A percentile compares a stretch with the other conserved stretches of the same genome.
Evolutionary conservation across 805 yeast species (phyloP).

Genomic region (Hanseniaspora taiwanica): DNA sequence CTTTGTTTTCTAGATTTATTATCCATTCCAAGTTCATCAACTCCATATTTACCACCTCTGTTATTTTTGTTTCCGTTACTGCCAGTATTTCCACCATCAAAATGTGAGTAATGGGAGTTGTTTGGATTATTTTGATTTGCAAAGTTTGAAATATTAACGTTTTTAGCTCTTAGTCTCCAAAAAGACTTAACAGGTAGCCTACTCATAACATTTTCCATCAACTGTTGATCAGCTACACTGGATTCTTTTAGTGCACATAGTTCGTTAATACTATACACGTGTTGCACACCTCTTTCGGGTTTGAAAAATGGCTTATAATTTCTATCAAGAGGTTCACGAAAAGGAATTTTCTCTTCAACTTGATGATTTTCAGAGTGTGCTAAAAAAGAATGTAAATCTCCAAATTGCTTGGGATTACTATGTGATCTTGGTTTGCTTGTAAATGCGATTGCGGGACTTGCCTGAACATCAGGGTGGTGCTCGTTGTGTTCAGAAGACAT

Average conservation of each 20-base stretch:
- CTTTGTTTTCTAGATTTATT: conserved; percentile 6
- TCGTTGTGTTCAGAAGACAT: too few relatives aligned
- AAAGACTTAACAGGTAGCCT: conserved; percentile 35
- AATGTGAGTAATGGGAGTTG: conserved; percentile 7
- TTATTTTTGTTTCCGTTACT: conserved; percentile 6
- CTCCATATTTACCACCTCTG: conserved; percentile 3
- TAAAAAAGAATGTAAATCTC: too few relatives aligned
- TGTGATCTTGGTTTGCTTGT: too few relatives aligned
- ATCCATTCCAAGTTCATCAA: conserved; percentile 1
- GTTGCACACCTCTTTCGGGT: too few relatives aligned
- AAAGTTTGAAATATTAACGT: too few relatives aligned
- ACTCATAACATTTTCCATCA: conserved; percentile 22
- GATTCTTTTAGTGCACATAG: conserved; percentile 9
- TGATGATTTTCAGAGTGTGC: too few relatives aligned
- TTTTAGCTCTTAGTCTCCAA: conserved; percentile 31
- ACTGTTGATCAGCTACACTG: conserved; percentile 15
- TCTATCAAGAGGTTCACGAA: not conserved
- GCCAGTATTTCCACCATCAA: conserved; percentile 4
- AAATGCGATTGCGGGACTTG: too few relatives aligned
- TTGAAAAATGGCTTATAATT: not conserved
- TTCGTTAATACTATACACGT: conserved; percentile 19
- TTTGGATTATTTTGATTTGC: too few relatives aligned
- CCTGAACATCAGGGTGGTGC: too few relatives aligned
- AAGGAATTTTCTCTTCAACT: too few relatives aligned
- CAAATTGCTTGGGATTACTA: too few relatives aligned